Evolutionary conservation across 1,284 basidiomycete species (phyloP).

Genomic region (Hypsizygus ulmarius): DNA sequence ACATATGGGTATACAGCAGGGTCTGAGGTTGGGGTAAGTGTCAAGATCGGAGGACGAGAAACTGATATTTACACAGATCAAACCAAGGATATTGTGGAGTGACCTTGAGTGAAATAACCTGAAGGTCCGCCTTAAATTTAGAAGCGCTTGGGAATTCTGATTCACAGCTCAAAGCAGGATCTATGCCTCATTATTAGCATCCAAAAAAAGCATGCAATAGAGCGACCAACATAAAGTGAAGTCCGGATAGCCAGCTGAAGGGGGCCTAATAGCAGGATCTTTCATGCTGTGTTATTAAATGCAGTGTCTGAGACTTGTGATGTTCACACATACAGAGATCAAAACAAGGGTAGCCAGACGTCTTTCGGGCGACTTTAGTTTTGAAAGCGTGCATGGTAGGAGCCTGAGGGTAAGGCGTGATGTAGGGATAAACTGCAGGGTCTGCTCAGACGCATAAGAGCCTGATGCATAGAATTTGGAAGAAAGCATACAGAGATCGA

Average conservation of each 20-base stretch:
- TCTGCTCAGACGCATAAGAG: constrained; percentile 24
- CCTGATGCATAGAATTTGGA: background rate
- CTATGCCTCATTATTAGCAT: background rate
- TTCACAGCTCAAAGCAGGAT: too few species aligned
- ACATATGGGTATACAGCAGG: constrained; percentile 34
- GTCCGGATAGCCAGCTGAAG: constrained; percentile 4
- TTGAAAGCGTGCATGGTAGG: background rate
- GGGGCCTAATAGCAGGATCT: constrained; percentile 1
- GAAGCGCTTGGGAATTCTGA: too few species aligned
- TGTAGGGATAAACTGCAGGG: constrained; percentile 21
- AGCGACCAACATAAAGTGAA: constrained; percentile 13
- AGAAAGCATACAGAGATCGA: constrained; percentile 27
- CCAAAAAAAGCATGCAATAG: background rate
- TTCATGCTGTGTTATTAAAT: background rate
- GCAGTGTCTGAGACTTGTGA: background rate
- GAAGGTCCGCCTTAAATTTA: background rate
- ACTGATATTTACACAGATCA: constrained; percentile 1
- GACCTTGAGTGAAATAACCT: background rate
- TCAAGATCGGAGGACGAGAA: background rate
- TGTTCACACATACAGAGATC: constrained; percentile 13
- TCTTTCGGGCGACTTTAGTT: background rate
- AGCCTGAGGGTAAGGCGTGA: constrained; percentile 3
- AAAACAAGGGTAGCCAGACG: constrained; percentile 13
- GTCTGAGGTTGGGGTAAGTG: constrained; percentile 19
- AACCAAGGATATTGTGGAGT: constrained; percentile 2